These are phyloP conservation scores for Lentinula sp. DNA, from an alignment of 768 basidiomycete genomes.

Conservation along the genomic window DNA sequence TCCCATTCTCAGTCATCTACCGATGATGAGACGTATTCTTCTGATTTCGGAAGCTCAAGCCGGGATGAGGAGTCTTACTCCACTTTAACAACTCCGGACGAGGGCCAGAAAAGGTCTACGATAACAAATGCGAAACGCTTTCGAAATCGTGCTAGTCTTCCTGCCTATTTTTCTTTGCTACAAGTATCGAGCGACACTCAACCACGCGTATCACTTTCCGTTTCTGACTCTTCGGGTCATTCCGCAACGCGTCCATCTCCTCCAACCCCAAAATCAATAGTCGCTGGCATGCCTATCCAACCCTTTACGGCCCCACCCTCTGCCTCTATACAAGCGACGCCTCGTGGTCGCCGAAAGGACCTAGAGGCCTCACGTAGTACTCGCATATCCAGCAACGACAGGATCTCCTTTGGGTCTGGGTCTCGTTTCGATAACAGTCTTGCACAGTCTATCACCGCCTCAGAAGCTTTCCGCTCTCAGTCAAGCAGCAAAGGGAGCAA, in stretches of 20 bases:
- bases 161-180: conserved; percentile 70
- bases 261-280: conserved; percentile 51
- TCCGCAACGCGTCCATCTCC: conserved; percentile 48
- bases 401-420: conserved; percentile 36
- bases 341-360: conserved; percentile 47
- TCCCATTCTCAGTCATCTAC: conserved; percentile 27
- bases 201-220: conserved; percentile 29
- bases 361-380: conserved; percentile 21
- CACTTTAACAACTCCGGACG: conserved; percentile 12
- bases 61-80: conserved; percentile 10
- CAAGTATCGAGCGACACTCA: conserved; percentile 36
- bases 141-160: conserved; percentile 68
- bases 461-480: conserved; percentile 8
- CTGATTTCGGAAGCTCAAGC: conserved; percentile 25
- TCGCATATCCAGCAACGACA: conserved; percentile 24
- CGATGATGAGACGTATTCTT: conserved; percentile 37
- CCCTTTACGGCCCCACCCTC: conserved; percentile 14
- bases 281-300: conserved; percentile 22
- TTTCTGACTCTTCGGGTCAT: conserved; percentile 40
- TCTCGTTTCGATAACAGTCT: conserved; percentile 24
- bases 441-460: conserved; percentile 2
- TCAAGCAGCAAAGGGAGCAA: conserved; percentile 14
- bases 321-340: conserved; percentile 33
- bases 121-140: conserved; percentile 37
- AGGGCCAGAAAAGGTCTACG: conserved; percentile 8